phyloP scores from a whole-genome alignment of 2,329 filamentous ascomycete species.

The Simplicillium aogashimaense region DNA sequence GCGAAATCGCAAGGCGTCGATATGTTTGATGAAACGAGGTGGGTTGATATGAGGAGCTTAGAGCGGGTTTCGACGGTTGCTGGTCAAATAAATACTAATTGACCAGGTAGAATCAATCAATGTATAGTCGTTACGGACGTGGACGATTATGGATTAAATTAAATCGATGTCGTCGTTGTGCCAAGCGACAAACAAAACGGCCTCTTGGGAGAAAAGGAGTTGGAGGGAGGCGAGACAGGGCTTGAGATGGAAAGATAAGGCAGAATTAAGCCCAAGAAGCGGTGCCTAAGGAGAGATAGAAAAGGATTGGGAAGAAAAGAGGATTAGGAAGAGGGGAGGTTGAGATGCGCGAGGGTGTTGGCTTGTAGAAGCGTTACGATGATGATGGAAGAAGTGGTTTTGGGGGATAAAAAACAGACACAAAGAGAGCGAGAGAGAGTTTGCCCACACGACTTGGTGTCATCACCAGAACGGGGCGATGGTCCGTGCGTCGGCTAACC shows the following conservation, averaged over 20 bases:
- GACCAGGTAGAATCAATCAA: not conserved
- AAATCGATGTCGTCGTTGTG: no score
- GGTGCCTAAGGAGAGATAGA: not conserved
- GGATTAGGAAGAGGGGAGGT: constrained; percentile 5
- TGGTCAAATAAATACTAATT: no score
- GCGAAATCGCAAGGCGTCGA: no score
- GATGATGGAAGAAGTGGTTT: constrained; percentile 3
- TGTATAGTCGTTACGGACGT: not conserved
- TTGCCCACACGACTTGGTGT: constrained; percentile 4
- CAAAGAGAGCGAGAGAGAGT: not conserved
- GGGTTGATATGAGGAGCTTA: no score
- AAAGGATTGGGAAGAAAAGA: constrained; percentile 5
- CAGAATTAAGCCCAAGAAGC: not conserved
- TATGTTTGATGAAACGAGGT: no score
- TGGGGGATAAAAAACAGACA: constrained; percentile 3
- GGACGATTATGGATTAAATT: not conserved
- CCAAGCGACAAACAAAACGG: no score
- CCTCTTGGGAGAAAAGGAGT: constrained; percentile 1
- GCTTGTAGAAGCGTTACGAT: constrained; percentile 1
- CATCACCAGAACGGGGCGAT: constrained; percentile 8
- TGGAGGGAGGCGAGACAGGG: no score
- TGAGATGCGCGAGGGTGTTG: constrained; percentile 2
- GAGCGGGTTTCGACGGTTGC: no score
- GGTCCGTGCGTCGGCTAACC: constrained; percentile 7
- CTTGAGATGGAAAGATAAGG: constrained; percentile 3